phyloP scores from a whole-genome alignment of 306 rosid species.

The Ochetophila trinervis region DNA sequence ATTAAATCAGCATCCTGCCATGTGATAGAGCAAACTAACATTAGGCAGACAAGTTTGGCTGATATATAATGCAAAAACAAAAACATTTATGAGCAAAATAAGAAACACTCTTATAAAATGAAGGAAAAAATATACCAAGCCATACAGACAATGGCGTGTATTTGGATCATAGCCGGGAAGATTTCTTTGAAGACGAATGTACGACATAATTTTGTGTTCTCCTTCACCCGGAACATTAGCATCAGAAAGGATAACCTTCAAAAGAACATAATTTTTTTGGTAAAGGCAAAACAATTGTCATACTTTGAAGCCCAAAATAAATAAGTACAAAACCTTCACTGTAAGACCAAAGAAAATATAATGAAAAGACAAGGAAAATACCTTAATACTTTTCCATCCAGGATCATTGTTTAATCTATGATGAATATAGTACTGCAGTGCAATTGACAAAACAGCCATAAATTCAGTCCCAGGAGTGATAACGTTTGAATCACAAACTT shows the following conservation, averaged over 20 bases:
- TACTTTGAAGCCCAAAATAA: background rate
- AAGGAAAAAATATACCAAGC: conserved; percentile 82
- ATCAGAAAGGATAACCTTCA: conserved; percentile 94
- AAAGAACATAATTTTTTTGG: background rate
- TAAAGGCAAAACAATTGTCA: conserved; percentile 12
- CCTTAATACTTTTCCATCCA: conserved; percentile 94
- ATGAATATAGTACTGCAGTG: conserved; percentile 95
- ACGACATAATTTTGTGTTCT: conserved; percentile 98
- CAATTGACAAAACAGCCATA: conserved; percentile 86
- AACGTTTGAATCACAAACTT: conserved; percentile 82
- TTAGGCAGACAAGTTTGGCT: conserved; percentile 7
- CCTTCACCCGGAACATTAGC: conserved; percentile 99
- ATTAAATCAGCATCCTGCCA: conserved; percentile 98
- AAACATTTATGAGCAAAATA: background rate
- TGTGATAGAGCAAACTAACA: conserved; percentile 13
- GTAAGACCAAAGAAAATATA: conserved; percentile 9
- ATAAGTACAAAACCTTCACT: background rate
- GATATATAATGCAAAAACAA: background rate
- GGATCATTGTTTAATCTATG: conserved; percentile 93
- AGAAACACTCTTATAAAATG: conserved; percentile 13
- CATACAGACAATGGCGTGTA: conserved; percentile 96
- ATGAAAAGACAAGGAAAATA: conserved; percentile 24
- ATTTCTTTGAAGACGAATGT: conserved; percentile 93
- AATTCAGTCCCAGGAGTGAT: conserved; percentile 98
- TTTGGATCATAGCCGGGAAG: conserved; percentile 90